Evolutionary conservation across 2,329 filamentous ascomycete species (phyloP).

Genomic region (Dactylellina leptospora): DNA sequence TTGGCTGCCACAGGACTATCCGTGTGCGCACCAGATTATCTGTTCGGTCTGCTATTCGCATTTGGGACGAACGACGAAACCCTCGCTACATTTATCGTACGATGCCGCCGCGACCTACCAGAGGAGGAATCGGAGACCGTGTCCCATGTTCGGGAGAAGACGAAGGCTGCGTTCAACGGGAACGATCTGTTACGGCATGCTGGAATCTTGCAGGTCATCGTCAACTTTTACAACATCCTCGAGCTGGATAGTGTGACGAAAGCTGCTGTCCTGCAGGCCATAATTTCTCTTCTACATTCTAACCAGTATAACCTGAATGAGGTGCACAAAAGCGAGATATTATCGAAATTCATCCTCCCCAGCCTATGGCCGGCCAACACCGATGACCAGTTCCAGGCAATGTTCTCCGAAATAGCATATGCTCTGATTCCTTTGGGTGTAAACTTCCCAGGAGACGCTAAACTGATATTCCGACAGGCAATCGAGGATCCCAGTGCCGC

Average conservation of each 20-base stretch:
- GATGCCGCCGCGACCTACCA: conserved; percentile 46
- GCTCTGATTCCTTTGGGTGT: conserved; percentile 78
- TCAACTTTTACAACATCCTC: conserved; percentile 56
- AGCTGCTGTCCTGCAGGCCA: conserved; percentile 72
- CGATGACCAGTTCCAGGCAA: conserved; percentile 67
- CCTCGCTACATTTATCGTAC: conserved; percentile 60
- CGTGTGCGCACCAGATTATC: conserved; percentile 74
- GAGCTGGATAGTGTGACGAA: conserved; percentile 62
- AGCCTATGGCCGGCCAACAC: conserved; percentile 54
- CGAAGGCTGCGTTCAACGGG: conserved; percentile 54
- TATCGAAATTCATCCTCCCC: conserved; percentile 55
- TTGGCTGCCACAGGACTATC: conserved; percentile 74
- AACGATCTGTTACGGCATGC: conserved; percentile 60
- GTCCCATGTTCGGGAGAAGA: conserved; percentile 54
- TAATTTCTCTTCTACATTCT: conserved; percentile 68
- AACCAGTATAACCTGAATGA: conserved; percentile 75
- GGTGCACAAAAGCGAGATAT: conserved; percentile 75
- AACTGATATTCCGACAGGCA: conserved; percentile 73
- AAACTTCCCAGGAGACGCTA: conserved; percentile 81
- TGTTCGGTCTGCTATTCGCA: conserved; percentile 82
- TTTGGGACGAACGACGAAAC: conserved; percentile 82
- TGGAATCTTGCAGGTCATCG: conserved; percentile 61
- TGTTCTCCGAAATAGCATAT: conserved; percentile 73
- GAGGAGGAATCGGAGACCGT: conserved; percentile 22
- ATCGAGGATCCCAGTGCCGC: conserved; percentile 66